Conservation (phyloP, 2,329 filamentous ascomycete species). For the Exutisphaerella laricina region DNA sequence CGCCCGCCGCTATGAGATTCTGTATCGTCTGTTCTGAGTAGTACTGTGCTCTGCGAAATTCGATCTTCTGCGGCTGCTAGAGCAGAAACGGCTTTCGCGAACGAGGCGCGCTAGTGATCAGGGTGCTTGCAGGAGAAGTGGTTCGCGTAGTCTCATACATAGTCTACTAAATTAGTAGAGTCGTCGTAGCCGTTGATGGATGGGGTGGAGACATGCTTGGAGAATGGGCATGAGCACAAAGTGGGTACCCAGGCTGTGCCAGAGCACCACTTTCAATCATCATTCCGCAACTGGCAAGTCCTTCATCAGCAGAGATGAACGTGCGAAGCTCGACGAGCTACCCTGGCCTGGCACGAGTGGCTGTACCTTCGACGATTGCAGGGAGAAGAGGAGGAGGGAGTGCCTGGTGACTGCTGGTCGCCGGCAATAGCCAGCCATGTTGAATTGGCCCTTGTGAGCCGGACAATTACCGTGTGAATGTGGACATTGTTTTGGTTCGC, state of each 20-base stretch:
- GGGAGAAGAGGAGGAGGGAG: no score
- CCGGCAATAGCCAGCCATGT: no score
- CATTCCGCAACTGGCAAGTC: neutral
- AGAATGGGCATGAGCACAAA: neutral
- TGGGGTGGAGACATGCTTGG: neutral
- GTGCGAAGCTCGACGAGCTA: constrained; percentile 1
- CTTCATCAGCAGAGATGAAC: neutral
- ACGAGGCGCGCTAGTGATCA: constrained; percentile 13
- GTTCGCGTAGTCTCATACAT: constrained; percentile 21
- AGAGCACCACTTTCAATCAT: neutral
- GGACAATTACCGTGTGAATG: no score
- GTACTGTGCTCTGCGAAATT: constrained; percentile 10
- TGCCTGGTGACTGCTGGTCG: no score
- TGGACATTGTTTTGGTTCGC: no score
- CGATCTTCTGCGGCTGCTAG: constrained; percentile 15
- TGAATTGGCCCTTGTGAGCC: neutral
- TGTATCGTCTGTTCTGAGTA: constrained; percentile 18
- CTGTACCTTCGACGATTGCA: neutral
- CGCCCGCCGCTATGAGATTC: constrained; percentile 15
- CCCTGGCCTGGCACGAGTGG: neutral
- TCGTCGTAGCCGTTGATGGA: constrained; percentile 15
- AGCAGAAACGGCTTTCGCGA: constrained; percentile 10
- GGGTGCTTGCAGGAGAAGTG: constrained; percentile 14
- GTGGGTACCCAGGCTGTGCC: constrained; percentile 5
- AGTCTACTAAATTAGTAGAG: constrained; percentile 23